A percentile compares a stretch with the other conserved stretches of the same genome.
These are phyloP conservation scores for Fusarium sp. DNA, from an alignment of 2,329 filamentous ascomycete species.

Conservation along the genomic window DNA sequence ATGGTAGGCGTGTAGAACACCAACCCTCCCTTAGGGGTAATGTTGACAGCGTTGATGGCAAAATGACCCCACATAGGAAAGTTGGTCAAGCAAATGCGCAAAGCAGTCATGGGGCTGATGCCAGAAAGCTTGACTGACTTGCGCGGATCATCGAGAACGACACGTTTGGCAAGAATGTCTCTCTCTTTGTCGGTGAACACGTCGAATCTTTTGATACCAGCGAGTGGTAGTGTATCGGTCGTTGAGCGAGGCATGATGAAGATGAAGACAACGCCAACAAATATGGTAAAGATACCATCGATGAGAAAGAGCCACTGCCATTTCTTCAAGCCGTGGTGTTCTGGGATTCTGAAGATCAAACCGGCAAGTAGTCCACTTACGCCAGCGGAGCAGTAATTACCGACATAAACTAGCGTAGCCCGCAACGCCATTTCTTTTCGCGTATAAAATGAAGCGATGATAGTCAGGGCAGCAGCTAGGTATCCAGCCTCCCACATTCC, in stretches of 20 bases:
- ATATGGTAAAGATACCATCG: background rate
- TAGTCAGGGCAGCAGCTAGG: background rate
- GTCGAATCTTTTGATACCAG: background rate
- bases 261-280: background rate
- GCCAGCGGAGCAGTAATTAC: slow-evolving; percentile 10
- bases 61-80: slow-evolving; percentile 12
- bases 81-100: slow-evolving; percentile 1
- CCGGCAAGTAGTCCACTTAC: slow-evolving; percentile 3
- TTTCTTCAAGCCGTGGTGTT: background rate
- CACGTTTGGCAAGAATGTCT: background rate
- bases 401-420: slow-evolving; percentile 8
- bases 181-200: background rate
- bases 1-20: slow-evolving; percentile 11
- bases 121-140: slow-evolving; percentile 8
- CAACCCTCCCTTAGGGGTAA: background rate
- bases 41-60: background rate
- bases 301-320: slow-evolving; percentile 24
- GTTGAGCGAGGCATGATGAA: slow-evolving; percentile 9
- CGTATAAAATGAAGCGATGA: background rate
- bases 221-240: background rate
- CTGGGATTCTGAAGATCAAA: background rate
- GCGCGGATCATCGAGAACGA: slow-evolving; percentile 6
- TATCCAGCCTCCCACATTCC: slow-evolving; percentile 22
- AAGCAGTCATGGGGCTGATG: background rate
- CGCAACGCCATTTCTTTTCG: slow-evolving; percentile 4